Conservation (phyloP, 495 filamentous ascomycete species). For the Neurospora intermedia region DNA sequence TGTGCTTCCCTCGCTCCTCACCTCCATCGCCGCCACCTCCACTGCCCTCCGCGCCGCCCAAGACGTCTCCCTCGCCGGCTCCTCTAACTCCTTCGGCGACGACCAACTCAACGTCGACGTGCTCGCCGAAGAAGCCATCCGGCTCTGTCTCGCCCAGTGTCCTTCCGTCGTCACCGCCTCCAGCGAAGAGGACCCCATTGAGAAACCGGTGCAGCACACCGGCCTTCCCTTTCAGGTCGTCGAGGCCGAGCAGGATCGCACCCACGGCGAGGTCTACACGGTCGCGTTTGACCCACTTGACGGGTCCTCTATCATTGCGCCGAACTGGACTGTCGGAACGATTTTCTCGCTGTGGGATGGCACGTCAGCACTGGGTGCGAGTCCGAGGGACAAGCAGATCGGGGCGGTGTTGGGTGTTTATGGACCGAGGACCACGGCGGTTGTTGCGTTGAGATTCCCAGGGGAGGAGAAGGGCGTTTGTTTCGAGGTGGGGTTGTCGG, state of each 20-base stretch:
- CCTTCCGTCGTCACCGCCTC: slow-evolving; percentile 33
- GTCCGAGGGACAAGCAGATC: slow-evolving; percentile 26
- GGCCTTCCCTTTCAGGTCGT: background rate
- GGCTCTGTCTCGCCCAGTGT: slow-evolving; percentile 29
- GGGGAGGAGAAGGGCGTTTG: slow-evolving; percentile 17
- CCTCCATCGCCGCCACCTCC: slow-evolving; percentile 25
- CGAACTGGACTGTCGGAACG: slow-evolving; percentile 44
- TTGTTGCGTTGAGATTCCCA: slow-evolving; percentile 34
- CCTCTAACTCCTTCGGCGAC: slow-evolving; percentile 42
- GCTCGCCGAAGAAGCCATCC: slow-evolving; percentile 33
- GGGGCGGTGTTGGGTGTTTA: slow-evolving; percentile 39
- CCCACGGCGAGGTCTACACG: slow-evolving; percentile 33
- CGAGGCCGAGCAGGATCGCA: background rate
- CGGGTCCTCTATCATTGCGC: slow-evolving; percentile 41
- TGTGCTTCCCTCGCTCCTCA: slow-evolving; percentile 32
- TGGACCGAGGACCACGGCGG: slow-evolving; percentile 40
- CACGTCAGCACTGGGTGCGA: slow-evolving; percentile 25
- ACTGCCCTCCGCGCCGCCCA: slow-evolving; percentile 27
- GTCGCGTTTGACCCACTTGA: slow-evolving; percentile 47
- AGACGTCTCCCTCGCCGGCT: slow-evolving; percentile 31
- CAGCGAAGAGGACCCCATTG: slow-evolving; percentile 44
- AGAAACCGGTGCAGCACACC: slow-evolving; percentile 15
- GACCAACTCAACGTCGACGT: slow-evolving; percentile 48
- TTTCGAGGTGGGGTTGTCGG: slow-evolving; percentile 32
- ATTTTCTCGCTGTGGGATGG: slow-evolving; percentile 43